A percentile compares a stretch with the other conserved stretches of the same genome.
These are phyloP conservation scores for Scenedesmus sp. DNA, from an alignment of 163 green algal genomes.

Conservation along the genomic window DNA sequence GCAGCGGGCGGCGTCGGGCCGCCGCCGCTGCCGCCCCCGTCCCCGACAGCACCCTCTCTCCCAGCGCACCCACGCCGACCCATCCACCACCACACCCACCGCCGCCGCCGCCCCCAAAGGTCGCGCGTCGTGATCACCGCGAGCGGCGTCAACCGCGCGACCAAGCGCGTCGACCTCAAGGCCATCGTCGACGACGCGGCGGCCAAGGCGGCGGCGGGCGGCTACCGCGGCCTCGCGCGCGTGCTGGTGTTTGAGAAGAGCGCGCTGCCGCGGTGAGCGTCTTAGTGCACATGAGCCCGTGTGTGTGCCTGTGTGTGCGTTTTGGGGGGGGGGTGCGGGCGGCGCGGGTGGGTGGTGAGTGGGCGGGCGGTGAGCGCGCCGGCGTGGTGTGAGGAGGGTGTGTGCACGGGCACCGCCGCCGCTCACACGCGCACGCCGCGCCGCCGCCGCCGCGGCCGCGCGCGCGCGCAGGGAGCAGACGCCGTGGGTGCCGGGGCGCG, in stretches of 20 bases:
- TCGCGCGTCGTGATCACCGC: conserved; percentile 63
- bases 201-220: conserved; percentile 41
- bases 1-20: no score
- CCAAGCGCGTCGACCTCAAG: conserved; percentile 87
- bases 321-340: no score
- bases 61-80: neutral
- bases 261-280: conserved; percentile 31
- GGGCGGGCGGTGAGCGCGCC: no score
- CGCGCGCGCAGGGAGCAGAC: conserved; percentile 38
- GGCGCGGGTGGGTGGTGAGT: no score
- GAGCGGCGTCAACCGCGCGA: conserved; percentile 71
- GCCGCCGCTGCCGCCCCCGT: no score
- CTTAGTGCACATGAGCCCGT: no score
- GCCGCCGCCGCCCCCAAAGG: no score
- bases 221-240: conserved; percentile 51
- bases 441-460: neutral
- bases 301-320: no score
- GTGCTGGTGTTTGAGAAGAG: conserved; percentile 62
- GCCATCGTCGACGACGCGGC: conserved; percentile 86
- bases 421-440: no score
- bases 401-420: no score
- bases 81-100: no score
- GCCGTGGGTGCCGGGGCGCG: conserved; percentile 56
- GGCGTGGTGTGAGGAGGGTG: no score
- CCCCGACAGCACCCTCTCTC: neutral